These are phyloP conservation scores for Hymenoscyphus fructigenus DNA, from an alignment of 2,329 filamentous ascomycete genomes.

Conservation along the genomic window DNA sequence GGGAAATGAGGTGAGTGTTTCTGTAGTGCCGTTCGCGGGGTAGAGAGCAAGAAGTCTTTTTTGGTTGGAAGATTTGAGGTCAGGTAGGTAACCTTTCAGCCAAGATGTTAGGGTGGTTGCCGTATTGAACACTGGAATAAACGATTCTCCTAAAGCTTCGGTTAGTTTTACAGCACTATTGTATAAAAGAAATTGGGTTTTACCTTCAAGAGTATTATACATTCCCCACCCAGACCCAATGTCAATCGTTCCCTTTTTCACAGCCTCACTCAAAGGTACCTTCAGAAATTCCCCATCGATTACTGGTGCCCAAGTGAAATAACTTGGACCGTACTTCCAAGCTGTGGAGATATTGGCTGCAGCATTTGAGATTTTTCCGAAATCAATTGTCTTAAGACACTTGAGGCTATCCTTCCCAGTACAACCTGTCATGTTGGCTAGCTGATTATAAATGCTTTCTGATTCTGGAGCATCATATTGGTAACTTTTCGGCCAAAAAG, in stretches of 20 bases:
- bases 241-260: slow-evolving; percentile 42
- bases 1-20: slow-evolving; percentile 47
- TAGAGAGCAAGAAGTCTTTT: slow-evolving; percentile 46
- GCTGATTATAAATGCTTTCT: slow-evolving; percentile 46
- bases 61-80: slow-evolving; percentile 43
- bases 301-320: slow-evolving; percentile 60
- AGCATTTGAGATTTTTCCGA: slow-evolving; percentile 54
- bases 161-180: not conserved
- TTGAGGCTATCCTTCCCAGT: slow-evolving; percentile 44
- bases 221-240: slow-evolving; percentile 50
- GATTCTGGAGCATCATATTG: slow-evolving; percentile 47
- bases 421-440: slow-evolving; percentile 45
- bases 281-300: slow-evolving; percentile 55
- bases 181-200: not conserved
- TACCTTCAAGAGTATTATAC: slow-evolving; percentile 58
- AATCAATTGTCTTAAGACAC: slow-evolving; percentile 54
- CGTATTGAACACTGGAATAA: slow-evolving; percentile 46
- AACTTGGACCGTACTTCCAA: slow-evolving; percentile 54
- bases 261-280: slow-evolving; percentile 45
- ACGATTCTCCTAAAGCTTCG: slow-evolving; percentile 46
- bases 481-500: slow-evolving; percentile 56
- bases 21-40: slow-evolving; percentile 45
- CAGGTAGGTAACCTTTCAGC: slow-evolving; percentile 54
- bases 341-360: slow-evolving; percentile 47
- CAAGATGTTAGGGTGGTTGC: slow-evolving; percentile 44